A percentile compares a stretch with the other conserved stretches of the same genome.
phyloP scores from a whole-genome alignment of 1,139 yeast species.

The Lodderomyces jiufengensis region DNA sequence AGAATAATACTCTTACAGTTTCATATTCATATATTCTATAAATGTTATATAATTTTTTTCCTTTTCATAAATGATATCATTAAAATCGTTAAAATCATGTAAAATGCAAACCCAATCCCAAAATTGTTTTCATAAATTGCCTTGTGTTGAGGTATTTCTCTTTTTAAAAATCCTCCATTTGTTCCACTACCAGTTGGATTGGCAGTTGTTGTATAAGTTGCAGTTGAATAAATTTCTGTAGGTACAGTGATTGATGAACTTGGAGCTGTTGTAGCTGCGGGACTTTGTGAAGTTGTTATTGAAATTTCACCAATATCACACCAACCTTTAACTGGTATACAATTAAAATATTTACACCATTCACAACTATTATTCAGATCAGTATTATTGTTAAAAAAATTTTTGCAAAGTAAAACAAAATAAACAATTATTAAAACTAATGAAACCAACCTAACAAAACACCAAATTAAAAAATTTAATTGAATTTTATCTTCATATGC shows the following conservation, averaged over 20 bases:
- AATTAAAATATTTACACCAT: constrained; percentile 74
- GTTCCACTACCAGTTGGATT: constrained; percentile 11
- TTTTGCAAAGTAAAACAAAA: constrained; percentile 46
- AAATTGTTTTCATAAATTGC: background rate
- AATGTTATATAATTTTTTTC: constrained; percentile 12
- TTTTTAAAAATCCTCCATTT: constrained; percentile 4
- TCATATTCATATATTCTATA: background rate
- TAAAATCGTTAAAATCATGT: constrained; percentile 15
- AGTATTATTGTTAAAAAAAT: constrained; percentile 44
- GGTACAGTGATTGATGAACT: constrained; percentile 7
- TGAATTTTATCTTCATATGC: constrained; percentile 34
- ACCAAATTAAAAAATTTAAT: constrained; percentile 46
- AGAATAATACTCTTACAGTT: too few species aligned
- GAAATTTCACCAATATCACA: constrained; percentile 57
- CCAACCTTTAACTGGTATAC: constrained; percentile 73
- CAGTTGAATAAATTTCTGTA: constrained; percentile 8
- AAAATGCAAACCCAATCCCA: constrained; percentile 15
- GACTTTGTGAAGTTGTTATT: constrained; percentile 18
- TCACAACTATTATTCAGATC: constrained; percentile 39
- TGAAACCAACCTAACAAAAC: constrained; percentile 43
- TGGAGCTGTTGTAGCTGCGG: constrained; percentile 7
- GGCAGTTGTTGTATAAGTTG: constrained; percentile 8
- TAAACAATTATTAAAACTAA: constrained; percentile 47
- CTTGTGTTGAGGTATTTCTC: constrained; percentile 2
- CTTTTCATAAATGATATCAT: constrained; percentile 15